Evolutionary conservation across 2,329 filamentous ascomycete genomes (phyloP).

Genomic region (Sporothrix luriei): DNA sequence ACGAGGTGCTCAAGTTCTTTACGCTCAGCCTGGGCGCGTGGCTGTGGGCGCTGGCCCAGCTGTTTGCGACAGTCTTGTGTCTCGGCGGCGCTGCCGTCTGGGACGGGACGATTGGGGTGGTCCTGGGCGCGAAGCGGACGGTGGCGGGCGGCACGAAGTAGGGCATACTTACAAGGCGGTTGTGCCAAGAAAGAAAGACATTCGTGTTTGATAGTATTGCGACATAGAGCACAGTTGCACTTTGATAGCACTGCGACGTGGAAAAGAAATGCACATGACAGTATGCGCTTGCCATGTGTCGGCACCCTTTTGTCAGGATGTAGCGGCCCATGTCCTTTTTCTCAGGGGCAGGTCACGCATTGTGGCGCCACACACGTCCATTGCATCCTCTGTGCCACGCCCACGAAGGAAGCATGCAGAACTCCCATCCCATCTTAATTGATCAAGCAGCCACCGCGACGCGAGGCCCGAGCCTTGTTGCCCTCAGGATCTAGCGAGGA

Average conservation of each 20-base stretch:
- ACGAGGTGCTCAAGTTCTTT: slow-evolving; percentile 74
- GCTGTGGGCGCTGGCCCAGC: slow-evolving; percentile 48
- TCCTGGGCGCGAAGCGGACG: not conserved
- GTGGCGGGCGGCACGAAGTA: not conserved
- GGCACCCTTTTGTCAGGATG: not conserved
- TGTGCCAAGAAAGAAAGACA: too few relatives aligned
- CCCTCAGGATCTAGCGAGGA: not conserved
- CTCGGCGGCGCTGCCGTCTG: slow-evolving; percentile 54
- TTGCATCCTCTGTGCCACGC: not conserved
- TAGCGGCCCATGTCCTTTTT: not conserved
- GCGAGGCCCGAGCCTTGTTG: not conserved
- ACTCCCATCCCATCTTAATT: slow-evolving; percentile 12
- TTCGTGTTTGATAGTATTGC: too few relatives aligned
- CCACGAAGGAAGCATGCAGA: not conserved
- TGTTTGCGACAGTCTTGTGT: slow-evolving; percentile 67
- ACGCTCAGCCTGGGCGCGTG: slow-evolving; percentile 60
- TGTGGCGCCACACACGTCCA: too few relatives aligned
- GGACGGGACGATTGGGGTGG: slow-evolving; percentile 10
- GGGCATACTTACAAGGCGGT: too few relatives aligned
- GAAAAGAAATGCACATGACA: not conserved
- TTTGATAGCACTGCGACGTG: too few relatives aligned
- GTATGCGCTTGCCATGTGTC: not conserved
- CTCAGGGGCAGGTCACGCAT: not conserved
- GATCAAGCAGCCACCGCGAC: slow-evolving; percentile 3
- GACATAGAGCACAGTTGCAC: too few relatives aligned